A percentile compares a stretch with the other conserved stretches of the same genome.
Conservation (phyloP, 140 eudicot species). For the Anethum foeniculum region DNA sequence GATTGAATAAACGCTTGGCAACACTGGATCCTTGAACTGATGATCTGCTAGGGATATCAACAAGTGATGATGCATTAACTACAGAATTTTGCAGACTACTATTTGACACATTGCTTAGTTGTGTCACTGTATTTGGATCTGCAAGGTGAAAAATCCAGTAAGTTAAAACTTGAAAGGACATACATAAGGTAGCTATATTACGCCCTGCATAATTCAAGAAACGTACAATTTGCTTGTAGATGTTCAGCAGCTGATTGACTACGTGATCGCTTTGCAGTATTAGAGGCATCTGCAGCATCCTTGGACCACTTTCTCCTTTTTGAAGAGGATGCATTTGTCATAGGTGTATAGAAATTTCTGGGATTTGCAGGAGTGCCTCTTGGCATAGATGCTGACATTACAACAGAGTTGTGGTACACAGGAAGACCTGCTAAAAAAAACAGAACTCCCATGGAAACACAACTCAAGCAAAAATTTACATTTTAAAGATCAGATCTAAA, state of each 20-base stretch:
- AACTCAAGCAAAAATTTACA: background rate
- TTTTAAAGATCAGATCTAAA: background rate
- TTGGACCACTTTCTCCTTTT: conserved; percentile 38
- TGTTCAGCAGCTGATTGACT: conserved; percentile 16
- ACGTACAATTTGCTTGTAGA: conserved; percentile 22
- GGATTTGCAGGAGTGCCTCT: conserved; percentile 22
- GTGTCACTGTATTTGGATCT: conserved; percentile 24
- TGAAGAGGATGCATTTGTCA: conserved; percentile 19
- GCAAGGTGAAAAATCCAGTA: background rate
- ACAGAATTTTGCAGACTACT: conserved; percentile 26
- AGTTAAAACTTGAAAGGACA: too few relatives aligned
- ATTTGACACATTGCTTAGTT: conserved; percentile 20
- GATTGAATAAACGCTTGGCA: conserved; percentile 71
- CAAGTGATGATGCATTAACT: conserved; percentile 20
- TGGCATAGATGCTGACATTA: conserved; percentile 41
- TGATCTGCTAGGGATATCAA: conserved; percentile 16
- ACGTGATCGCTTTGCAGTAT: conserved; percentile 43
- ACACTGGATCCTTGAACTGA: conserved; percentile 52
- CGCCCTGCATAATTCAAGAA: background rate
- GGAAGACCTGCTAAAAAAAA: conserved; percentile 27
- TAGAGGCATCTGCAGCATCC: conserved; percentile 29
- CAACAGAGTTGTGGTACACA: conserved; percentile 30
- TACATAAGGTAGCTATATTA: background rate
- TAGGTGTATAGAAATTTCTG: conserved; percentile 40
- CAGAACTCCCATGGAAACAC: background rate